Conservation (phyloP, 2,329 filamentous ascomycete species). For the Aspergillus sergii region DNA sequence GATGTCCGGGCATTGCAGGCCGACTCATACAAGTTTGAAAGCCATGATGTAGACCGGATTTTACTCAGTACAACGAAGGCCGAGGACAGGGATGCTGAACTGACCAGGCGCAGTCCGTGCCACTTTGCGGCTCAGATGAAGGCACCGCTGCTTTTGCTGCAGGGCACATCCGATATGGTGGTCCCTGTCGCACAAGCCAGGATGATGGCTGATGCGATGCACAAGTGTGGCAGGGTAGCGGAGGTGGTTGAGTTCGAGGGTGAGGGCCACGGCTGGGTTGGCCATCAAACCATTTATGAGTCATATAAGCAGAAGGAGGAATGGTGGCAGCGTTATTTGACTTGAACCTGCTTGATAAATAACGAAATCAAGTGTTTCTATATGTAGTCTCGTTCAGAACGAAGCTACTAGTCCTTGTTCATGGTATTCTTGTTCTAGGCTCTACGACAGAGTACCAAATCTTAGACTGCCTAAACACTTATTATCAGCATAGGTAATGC, state of each 20-base stretch:
- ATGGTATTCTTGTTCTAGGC: too few species aligned
- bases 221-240: slow-evolving; percentile 47
- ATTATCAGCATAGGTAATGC: too few species aligned
- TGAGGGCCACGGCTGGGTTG: slow-evolving; percentile 53
- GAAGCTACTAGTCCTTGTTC: too few species aligned
- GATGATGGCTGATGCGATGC: slow-evolving; percentile 54
- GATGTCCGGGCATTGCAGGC: slow-evolving; percentile 51
- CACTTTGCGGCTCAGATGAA: slow-evolving; percentile 52
- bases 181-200: slow-evolving; percentile 61
- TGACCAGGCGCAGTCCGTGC: slow-evolving; percentile 53
- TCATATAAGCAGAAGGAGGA: slow-evolving; percentile 16
- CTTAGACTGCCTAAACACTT: too few species aligned
- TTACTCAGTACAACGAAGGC: slow-evolving; percentile 41
- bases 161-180: slow-evolving; percentile 59
- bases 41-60: slow-evolving; percentile 53
- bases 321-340: slow-evolving; percentile 9
- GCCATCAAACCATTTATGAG: slow-evolving; percentile 22
- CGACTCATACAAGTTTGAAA: slow-evolving; percentile 61
- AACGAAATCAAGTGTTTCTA: too few species aligned
- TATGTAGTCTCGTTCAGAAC: too few species aligned
- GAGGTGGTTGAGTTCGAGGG: slow-evolving; percentile 52
- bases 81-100: slow-evolving; percentile 46
- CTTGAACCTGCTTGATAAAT: not conserved
- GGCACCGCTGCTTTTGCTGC: slow-evolving; percentile 58
- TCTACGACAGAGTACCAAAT: too few species aligned